A percentile compares a stretch with the other conserved stretches of the same genome.
phyloP scores from a whole-genome alignment of 1,139 yeast species.

The Tardiomyces depauwii region DNA sequence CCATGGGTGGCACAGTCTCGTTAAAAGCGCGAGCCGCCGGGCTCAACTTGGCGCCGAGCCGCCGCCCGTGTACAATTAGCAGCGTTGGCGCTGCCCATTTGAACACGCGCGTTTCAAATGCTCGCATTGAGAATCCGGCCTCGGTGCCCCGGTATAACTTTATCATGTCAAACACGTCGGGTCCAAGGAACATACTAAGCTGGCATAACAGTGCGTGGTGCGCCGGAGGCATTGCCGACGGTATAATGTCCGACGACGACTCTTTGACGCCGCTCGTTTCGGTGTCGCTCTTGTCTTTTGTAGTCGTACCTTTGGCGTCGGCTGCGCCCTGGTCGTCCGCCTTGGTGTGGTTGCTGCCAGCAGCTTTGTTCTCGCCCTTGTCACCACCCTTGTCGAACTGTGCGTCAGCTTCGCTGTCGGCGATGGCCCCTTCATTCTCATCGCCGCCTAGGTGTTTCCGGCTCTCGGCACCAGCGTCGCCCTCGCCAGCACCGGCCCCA shows the following conservation, averaged over 20 bases:
- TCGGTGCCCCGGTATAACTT: slow-evolving; percentile 63
- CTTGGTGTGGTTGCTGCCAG: background rate
- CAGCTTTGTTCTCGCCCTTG: background rate
- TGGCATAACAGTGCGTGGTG: background rate
- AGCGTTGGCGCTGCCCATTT: slow-evolving; percentile 89
- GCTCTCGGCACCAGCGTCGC: too few relatives aligned
- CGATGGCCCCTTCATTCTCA: too few relatives aligned
- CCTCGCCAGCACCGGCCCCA: too few relatives aligned
- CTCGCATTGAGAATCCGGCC: slow-evolving; percentile 77
- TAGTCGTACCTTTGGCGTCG: too few relatives aligned
- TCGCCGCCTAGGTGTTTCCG: too few relatives aligned
- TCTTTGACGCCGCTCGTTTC: too few relatives aligned
- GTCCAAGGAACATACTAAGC: background rate
- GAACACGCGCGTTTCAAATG: slow-evolving; percentile 72
- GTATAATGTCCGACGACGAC: too few relatives aligned
- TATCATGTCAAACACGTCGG: background rate
- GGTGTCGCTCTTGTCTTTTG: too few relatives aligned
- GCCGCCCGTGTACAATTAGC: slow-evolving; percentile 54
- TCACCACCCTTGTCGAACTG: too few relatives aligned
- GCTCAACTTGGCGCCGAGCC: slow-evolving; percentile 21
- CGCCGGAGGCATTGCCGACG: background rate
- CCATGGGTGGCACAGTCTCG: slow-evolving; percentile 5
- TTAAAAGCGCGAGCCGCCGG: slow-evolving; percentile 10
- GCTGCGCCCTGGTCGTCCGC: background rate
- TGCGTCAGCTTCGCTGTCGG: too few relatives aligned